Evolutionary conservation across 1,284 basidiomycete species (phyloP), one percentile per base, ranked within the genome.

Genomic region (Ustilago cynodontis): DNA sequence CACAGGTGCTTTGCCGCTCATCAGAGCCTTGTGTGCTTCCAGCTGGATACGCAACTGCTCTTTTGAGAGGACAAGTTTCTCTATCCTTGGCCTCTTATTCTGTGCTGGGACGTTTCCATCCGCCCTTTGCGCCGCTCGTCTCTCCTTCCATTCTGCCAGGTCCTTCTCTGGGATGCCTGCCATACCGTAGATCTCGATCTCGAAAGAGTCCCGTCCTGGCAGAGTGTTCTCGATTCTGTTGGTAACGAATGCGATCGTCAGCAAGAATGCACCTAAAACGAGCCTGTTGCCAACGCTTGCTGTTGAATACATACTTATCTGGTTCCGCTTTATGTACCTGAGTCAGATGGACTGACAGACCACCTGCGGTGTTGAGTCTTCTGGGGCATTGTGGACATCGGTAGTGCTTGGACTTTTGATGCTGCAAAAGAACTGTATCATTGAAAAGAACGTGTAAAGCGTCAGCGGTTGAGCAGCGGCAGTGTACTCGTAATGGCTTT

Each of bases 181-280:
- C 97, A 99, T 99, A 28, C 97, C 96, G 83, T 98, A 99, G 66
- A 99, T 99, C 87, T 99, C 97, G 58, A 99, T 93, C 86, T 98
- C 96, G 84, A 98, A 98, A 1, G 95, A 94, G 87, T 98, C 96
- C 45, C 97, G 91, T 10, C 95, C 96, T 2, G 95, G 95, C 0
- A 99, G 88, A 0, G 96, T 95, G 86, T 98, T 99, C 66, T 98
- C 95, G 35, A 99, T 93, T 29, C 94, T 94, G 55, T 56, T 20
- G 22, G 9, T 89, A 22, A 59, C 20, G 26, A 20, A 20, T 10
- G 18, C 20, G 20, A 22, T 26, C 6, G 22, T 45, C 49, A 33
- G 35, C 31, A 18, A 50, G 33, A 55, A 35, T 33, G 24, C 24
- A 9, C 24, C 22, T 9, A 18, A 20, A 7, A 9, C 8, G 5